phyloP scores from a whole-genome alignment of 2,329 filamentous ascomycete genomes.

The Verruconis gallopava region DNA sequence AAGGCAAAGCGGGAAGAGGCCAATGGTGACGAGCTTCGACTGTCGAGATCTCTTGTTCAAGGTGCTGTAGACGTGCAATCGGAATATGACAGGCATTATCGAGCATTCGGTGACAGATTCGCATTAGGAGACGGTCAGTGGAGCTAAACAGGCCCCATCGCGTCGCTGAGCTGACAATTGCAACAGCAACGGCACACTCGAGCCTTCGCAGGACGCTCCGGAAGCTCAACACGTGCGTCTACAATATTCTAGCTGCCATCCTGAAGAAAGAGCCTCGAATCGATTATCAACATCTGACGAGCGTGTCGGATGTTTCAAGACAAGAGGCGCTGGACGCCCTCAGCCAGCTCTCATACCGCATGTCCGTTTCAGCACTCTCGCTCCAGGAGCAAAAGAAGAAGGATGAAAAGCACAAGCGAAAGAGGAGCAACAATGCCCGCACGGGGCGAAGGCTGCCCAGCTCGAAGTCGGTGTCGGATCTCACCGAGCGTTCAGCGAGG shows the following conservation, averaged over 20 bases:
- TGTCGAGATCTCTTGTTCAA: conserved; percentile 27
- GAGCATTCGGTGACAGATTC: conserved; percentile 25
- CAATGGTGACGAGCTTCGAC: conserved; percentile 23
- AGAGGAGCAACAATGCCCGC: conserved; percentile 2
- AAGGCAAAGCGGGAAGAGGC: conserved; percentile 19
- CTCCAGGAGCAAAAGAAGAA: background rate
- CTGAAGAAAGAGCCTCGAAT: conserved; percentile 21
- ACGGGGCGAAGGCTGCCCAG: conserved; percentile 16
- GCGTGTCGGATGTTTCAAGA: conserved; percentile 32
- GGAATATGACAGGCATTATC: conserved; percentile 28
- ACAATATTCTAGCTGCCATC: conserved; percentile 33
- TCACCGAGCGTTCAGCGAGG: too few relatives aligned
- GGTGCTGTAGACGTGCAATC: conserved; percentile 30
- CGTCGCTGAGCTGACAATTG: too few relatives aligned
- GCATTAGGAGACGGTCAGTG: conserved; percentile 32
- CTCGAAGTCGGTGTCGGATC: conserved; percentile 14
- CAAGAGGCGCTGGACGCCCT: conserved; percentile 31
- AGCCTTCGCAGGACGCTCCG: conserved; percentile 33
- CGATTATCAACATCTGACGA: conserved; percentile 32
- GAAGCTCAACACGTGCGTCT: conserved; percentile 34
- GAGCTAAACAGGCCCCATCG: too few relatives aligned
- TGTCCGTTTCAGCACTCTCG: conserved; percentile 20
- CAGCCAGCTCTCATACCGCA: conserved; percentile 26
- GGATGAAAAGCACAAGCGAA: conserved; percentile 1
- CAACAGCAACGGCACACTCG: conserved; percentile 30